Percentiles rank a stretch among this genome's conserved stretches.
phyloP scores from a whole-genome alignment of 1,284 basidiomycete species.

The Fistulina hepatica region DNA sequence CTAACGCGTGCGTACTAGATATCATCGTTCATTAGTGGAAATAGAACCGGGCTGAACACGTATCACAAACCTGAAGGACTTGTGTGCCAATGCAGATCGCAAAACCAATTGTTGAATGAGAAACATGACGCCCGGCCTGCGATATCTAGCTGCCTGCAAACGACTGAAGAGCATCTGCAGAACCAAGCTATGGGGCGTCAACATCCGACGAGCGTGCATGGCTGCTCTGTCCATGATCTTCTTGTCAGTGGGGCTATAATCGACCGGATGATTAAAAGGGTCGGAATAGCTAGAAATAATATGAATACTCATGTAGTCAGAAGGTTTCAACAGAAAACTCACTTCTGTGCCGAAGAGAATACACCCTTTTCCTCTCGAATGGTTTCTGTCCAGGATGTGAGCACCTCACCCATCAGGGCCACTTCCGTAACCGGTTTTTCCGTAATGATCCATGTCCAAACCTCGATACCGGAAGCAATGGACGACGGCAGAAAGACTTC shows the following conservation, averaged over 20 bases:
- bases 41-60: slow-evolving; percentile 3
- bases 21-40: background rate
- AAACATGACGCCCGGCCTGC: slow-evolving; percentile 76
- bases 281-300: slow-evolving; percentile 56
- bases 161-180: slow-evolving; percentile 89
- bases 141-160: slow-evolving; percentile 88
- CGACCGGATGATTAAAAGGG: slow-evolving; percentile 80
- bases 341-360: slow-evolving; percentile 78
- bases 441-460: slow-evolving; percentile 95
- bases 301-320: background rate
- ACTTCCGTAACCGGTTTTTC: slow-evolving; percentile 70
- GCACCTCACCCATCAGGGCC: slow-evolving; percentile 76
- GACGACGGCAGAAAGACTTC: slow-evolving; percentile 82
- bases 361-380: slow-evolving; percentile 72
- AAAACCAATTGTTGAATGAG: slow-evolving; percentile 79
- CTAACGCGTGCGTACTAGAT: slow-evolving; percentile 81
- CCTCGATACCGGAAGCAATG: slow-evolving; percentile 81
- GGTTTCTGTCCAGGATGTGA: slow-evolving; percentile 80
- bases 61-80: slow-evolving; percentile 55
- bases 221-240: slow-evolving; percentile 69
- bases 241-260: slow-evolving; percentile 89
- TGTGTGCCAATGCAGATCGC: slow-evolving; percentile 59
- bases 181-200: slow-evolving; percentile 78
- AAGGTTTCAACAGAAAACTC: slow-evolving; percentile 19
- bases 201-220: slow-evolving; percentile 60